Conservation (phyloP, 2,329 filamentous ascomycete genomes). For the Arthroderma uncinatum region DNA sequence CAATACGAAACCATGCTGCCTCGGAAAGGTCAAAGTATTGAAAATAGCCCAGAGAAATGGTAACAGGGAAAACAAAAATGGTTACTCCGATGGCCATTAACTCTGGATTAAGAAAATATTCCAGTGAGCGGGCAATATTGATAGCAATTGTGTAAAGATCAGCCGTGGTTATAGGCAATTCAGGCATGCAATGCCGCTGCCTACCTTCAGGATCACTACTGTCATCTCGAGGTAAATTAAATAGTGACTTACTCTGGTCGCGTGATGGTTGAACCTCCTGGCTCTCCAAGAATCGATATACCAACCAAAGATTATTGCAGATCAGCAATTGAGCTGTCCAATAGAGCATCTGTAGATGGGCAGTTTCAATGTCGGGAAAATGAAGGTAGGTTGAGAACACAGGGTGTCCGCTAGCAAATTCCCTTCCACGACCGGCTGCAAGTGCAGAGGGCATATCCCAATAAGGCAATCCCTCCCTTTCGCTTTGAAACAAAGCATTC, state of each 20-base stretch:
- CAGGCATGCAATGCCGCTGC: background rate
- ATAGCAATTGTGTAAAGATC: slow-evolving; percentile 5
- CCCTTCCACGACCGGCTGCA: background rate
- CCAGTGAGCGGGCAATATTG: slow-evolving; percentile 12
- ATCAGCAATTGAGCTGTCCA: slow-evolving; percentile 11
- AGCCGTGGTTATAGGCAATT: background rate
- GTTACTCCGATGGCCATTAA: slow-evolving; percentile 9
- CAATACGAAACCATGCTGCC: slow-evolving; percentile 10
- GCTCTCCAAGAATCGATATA: background rate
- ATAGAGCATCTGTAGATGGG: slow-evolving; percentile 11
- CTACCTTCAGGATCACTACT: background rate
- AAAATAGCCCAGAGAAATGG: slow-evolving; percentile 10
- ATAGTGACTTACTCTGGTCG: background rate
- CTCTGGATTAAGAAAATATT: slow-evolving; percentile 15
- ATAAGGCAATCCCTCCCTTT: background rate
- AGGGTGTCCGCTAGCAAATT: background rate
- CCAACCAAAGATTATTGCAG: slow-evolving; percentile 8
- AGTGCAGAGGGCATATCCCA: background rate
- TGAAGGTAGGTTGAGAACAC: background rate
- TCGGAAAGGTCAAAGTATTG: slow-evolving; percentile 8
- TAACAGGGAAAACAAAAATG: slow-evolving; percentile 11
- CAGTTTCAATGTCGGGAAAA: slow-evolving; percentile 9
- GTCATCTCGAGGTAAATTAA: background rate
- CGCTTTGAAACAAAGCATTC: background rate
- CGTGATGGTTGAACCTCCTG: background rate